A percentile compares a stretch with the other conserved stretches of the same genome.
These are phyloP conservation scores for Ganoderma multipileum DNA, from an alignment of 1,284 basidiomycete species.

Conservation along the genomic window DNA sequence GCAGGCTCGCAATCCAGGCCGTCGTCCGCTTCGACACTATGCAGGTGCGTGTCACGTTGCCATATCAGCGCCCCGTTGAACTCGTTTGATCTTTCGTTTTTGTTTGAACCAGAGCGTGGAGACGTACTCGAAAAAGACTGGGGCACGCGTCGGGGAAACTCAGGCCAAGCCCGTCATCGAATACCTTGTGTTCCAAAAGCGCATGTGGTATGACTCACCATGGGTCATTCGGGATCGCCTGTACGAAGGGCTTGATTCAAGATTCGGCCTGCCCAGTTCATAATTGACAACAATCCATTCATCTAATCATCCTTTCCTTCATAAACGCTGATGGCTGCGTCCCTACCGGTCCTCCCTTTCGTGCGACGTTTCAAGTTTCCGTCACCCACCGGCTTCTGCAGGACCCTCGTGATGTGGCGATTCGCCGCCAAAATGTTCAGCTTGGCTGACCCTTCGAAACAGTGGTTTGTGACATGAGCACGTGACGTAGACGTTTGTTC, in stretches of 20 bases:
- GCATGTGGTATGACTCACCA: slow-evolving; percentile 69
- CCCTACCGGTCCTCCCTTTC: background rate
- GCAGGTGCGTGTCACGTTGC: slow-evolving; percentile 63
- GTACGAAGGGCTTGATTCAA: slow-evolving; percentile 42
- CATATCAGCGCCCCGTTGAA: background rate
- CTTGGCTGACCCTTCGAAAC: background rate
- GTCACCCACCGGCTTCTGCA: background rate
- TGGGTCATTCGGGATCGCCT: slow-evolving; percentile 70
- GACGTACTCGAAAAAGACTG: slow-evolving; percentile 40
- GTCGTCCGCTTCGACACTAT: slow-evolving; percentile 73
- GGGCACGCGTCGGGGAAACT: slow-evolving; percentile 41
- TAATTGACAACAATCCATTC: slow-evolving; percentile 3
- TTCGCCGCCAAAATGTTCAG: background rate
- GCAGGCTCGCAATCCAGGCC: slow-evolving; percentile 65
- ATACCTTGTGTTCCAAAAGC: slow-evolving; percentile 73
- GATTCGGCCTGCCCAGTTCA: slow-evolving; percentile 15
- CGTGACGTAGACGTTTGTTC: background rate
- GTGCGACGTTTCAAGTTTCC: background rate
- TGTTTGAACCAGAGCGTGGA: slow-evolving; percentile 36
- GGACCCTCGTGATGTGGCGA: background rate
- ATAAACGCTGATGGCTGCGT: background rate
- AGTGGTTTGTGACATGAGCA: background rate
- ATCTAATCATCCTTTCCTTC: background rate
- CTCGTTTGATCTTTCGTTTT: background rate
- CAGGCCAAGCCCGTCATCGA: slow-evolving; percentile 65